Percentiles rank a stretch among this genome's conserved stretches.
phyloP scores from a whole-genome alignment of 2,329 filamentous ascomycete genomes.

The Fusarium sarcochroum region DNA sequence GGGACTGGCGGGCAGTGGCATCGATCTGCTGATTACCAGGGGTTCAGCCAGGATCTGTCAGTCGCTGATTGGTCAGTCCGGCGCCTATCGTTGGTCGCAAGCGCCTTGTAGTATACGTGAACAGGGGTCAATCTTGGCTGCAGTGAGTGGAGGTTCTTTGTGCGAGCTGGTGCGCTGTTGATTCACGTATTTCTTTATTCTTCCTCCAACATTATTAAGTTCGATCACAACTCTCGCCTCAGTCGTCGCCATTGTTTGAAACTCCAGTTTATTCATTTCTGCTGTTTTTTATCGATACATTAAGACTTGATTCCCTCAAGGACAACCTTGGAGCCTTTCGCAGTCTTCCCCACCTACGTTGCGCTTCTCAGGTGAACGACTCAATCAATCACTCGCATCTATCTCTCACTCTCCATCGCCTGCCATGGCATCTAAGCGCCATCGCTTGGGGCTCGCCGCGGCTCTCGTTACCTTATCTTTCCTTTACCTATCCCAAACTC shows the following conservation, averaged over 20 bases:
- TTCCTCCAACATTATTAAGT: background rate
- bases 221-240: background rate
- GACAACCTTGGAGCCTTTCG: background rate
- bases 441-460: background rate
- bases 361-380: background rate
- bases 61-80: background rate
- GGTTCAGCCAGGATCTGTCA: too few species aligned
- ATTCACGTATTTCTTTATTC: background rate
- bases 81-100: background rate
- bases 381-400: background rate
- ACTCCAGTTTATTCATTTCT: background rate
- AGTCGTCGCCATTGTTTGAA: background rate
- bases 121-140: background rate
- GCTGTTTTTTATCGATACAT: too few species aligned
- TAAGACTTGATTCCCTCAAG: too few species aligned
- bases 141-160: background rate
- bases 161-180: background rate
- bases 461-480: background rate
- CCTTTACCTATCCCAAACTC: background rate
- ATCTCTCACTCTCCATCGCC: background rate
- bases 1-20: background rate
- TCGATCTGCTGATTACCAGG: too few species aligned
- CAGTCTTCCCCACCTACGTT: background rate
- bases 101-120: background rate
- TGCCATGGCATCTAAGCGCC: constrained; percentile 14